Evolutionary conservation across 306 rosid species (phyloP), one percentile per base, ranked within the genome.

Genomic region (Prunus kanzakura): DNA sequence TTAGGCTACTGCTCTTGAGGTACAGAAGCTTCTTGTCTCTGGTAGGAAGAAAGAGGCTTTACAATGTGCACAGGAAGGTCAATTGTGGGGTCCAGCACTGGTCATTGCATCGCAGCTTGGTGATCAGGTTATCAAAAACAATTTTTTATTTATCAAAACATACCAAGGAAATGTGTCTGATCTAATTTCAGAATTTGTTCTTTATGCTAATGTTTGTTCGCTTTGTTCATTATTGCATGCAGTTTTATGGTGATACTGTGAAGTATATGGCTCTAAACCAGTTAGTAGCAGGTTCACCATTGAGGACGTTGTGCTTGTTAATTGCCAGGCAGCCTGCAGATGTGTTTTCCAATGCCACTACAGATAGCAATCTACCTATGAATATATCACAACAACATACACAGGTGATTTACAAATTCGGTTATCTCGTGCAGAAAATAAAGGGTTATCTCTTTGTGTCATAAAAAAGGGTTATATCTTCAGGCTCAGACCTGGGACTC

Each of bases 61-160:
- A 68, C 86, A 85, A 60, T 83, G 54, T 76, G 93, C 96, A 51
- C 88, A 90, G 79, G 91, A 85, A 85, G 91, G 96, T 68, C 96
- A 90, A 22, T 72, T 90, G 83, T 90, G 96, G 96, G 96, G 96
- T 54, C 96, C 93, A 61, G 96, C 96, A 25, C 84, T 90, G 71
- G 85, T 88, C 56, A 86, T 88, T 83, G 89, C 96, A 68, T 85
- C 89, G 3, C 91, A 88, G 79, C 93, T 90, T 82, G 91, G 96
- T 74, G 89, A 88, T 51, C 82, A 88, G 91, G 96, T 88, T 66
- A 61, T 47, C 81, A 56, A 32, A 62, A 43, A 43, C 62, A 52
- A 14, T 67, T 60, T 20, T 45, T 29, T 25, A 25, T 25, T 47
- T 47, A 25, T 72, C 8, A 54, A 43, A 46, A 19, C 56, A 16